A percentile compares a stretch with the other conserved stretches of the same genome.
These are phyloP conservation scores for Verticillium nonalfalfae DNA, from an alignment of 2,329 filamentous ascomycete species.

Conservation along the genomic window DNA sequence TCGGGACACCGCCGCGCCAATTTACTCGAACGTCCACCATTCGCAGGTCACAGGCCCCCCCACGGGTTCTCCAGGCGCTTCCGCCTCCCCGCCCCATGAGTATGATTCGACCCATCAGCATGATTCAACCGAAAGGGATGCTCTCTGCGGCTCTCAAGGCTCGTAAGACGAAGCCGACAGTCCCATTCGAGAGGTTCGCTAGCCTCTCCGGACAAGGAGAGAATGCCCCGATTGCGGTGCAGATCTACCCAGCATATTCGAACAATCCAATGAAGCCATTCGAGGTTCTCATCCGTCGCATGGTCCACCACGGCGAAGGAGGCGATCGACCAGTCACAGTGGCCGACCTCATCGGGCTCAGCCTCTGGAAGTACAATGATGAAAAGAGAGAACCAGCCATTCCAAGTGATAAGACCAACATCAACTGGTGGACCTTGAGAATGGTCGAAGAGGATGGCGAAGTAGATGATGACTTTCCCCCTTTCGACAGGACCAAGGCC, in stretches of 20 bases:
- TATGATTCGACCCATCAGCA: constrained; percentile 58
- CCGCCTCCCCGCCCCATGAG: constrained; percentile 66
- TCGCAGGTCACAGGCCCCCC: constrained; percentile 52
- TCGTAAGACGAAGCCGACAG: constrained; percentile 61
- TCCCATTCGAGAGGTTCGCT: constrained; percentile 72
- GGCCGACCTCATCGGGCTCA: constrained; percentile 74
- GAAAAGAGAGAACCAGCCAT: constrained; percentile 67
- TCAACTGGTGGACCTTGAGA: constrained; percentile 76
- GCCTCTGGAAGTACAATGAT: constrained; percentile 71
- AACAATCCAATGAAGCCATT: constrained; percentile 57
- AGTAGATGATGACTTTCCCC: constrained; percentile 79
- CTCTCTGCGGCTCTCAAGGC: constrained; percentile 67
- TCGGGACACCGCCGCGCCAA: constrained; percentile 57
- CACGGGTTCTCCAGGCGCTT: constrained; percentile 55
- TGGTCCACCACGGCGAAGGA: constrained; percentile 61
- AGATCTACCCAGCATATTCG: constrained; percentile 71
- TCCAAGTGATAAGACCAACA: constrained; percentile 59
- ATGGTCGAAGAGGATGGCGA: constrained; percentile 84
- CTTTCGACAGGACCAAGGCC: constrained; percentile 66
- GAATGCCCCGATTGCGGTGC: constrained; percentile 66
- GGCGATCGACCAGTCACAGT: constrained; percentile 61
- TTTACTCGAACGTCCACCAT: constrained; percentile 58
- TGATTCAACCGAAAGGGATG: constrained; percentile 63
- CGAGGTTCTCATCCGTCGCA: constrained; percentile 65
- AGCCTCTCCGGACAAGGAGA: constrained; percentile 73